A percentile compares a stretch with the other conserved stretches of the same genome.
phyloP scores from a whole-genome alignment of 2,329 filamentous ascomycete species.

The Didymellaceae sp. region DNA sequence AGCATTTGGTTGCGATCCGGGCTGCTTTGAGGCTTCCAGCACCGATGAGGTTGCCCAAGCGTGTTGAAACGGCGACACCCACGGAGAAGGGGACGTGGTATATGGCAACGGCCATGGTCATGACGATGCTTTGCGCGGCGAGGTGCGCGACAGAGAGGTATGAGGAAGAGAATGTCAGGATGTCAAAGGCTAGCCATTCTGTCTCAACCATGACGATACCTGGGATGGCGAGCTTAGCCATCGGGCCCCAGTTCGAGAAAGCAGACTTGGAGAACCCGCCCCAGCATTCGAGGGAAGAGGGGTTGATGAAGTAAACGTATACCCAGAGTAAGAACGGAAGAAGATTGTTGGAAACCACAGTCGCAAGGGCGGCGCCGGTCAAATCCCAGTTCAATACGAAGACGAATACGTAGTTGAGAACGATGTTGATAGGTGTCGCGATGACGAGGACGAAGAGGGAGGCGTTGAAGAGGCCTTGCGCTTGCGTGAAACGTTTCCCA shows the following conservation, averaged over 20 bases:
- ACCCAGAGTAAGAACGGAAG: conserved; percentile 56
- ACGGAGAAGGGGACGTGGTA: conserved; percentile 52
- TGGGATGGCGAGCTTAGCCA: conserved; percentile 87
- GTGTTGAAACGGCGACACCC: conserved; percentile 48
- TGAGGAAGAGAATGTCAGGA: conserved; percentile 73
- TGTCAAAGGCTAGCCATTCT: conserved; percentile 48
- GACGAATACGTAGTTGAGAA: conserved; percentile 59
- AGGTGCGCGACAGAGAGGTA: conserved; percentile 81
- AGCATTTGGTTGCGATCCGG: conserved; percentile 42
- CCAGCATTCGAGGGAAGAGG: conserved; percentile 63
- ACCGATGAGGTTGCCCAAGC: conserved; percentile 50
- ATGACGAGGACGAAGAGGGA: conserved; percentile 57
- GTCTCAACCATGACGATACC: conserved; percentile 94
- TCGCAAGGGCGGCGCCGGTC: conserved; percentile 59
- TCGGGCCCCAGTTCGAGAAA: conserved; percentile 77
- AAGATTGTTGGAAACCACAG: conserved; percentile 58
- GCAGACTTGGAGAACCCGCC: conserved; percentile 73
- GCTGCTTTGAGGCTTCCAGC: conserved; percentile 44
- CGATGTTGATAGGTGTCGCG: conserved; percentile 57
- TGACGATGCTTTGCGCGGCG: conserved; percentile 71
- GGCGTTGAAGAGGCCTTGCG: conserved; percentile 61
- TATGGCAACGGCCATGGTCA: conserved; percentile 45
- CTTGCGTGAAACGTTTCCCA: conserved; percentile 62
- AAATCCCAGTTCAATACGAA: conserved; percentile 54
- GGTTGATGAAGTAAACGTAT: conserved; percentile 53